A percentile compares a stretch with the other conserved stretches of the same genome.
Evolutionary conservation across 148 eudicot species (phyloP).

Genomic region (Mesembryanthemum crystallinum): DNA sequence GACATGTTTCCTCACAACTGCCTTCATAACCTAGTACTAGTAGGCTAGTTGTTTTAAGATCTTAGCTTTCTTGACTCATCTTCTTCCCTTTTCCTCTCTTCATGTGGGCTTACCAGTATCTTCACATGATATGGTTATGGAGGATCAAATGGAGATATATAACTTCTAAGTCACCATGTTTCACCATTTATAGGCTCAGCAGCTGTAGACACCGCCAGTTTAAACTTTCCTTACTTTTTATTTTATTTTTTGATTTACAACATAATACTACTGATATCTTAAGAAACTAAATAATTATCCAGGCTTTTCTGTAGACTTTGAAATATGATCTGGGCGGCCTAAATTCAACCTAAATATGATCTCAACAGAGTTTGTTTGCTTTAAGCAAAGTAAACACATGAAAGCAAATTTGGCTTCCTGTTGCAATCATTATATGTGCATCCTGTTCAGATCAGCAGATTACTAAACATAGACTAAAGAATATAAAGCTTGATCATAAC

Average conservation of each 20-base stretch:
- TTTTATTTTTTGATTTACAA: too few relatives aligned
- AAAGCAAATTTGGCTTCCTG: constrained; percentile 26
- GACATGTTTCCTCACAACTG: not conserved
- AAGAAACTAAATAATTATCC: too few relatives aligned
- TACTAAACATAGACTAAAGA: not conserved
- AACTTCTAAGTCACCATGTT: not conserved
- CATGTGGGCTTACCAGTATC: constrained; percentile 6
- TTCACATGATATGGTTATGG: not conserved
- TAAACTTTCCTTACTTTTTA: not conserved
- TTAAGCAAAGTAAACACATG: constrained; percentile 32
- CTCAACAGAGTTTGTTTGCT: constrained; percentile 18
- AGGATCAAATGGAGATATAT: not conserved
- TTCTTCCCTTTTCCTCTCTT: not conserved
- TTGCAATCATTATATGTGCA: constrained; percentile 24
- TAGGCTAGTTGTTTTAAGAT: too few relatives aligned
- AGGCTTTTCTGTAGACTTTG: too few relatives aligned
- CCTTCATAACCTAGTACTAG: not conserved
- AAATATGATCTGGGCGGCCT: not conserved
- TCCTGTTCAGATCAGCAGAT: constrained; percentile 2
- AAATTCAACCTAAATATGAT: not conserved
- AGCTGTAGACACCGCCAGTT: not conserved
- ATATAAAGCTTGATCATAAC: constrained; percentile 10
- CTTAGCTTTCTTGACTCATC: not conserved
- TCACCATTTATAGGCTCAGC: not conserved
- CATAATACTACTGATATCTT: not conserved